Evolutionary conservation across 2,329 filamentous ascomycete genomes (phyloP).

Genomic region (Stachybotrys echinatus): DNA sequence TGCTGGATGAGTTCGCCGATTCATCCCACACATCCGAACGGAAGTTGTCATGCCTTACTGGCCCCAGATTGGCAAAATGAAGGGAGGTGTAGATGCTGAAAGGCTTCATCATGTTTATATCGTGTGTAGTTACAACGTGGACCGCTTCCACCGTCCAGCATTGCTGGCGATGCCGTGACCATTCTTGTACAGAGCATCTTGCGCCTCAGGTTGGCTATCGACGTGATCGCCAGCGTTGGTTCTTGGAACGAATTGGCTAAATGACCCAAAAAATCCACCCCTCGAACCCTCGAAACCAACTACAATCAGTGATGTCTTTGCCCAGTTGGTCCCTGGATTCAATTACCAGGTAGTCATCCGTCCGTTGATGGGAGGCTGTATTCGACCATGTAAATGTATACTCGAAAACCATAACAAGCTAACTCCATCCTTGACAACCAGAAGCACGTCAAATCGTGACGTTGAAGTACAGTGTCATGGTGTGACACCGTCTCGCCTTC

Average conservation of each 20-base stretch:
- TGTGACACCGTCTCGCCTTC: too few relatives aligned
- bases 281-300: too few relatives aligned
- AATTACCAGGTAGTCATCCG: slow-evolving; percentile 2
- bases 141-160: slow-evolving; percentile 8
- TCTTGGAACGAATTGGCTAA: background rate
- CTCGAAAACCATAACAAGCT: too few relatives aligned
- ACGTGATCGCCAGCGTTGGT: slow-evolving; percentile 11
- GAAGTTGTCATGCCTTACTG: slow-evolving; percentile 13
- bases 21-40: slow-evolving; percentile 34
- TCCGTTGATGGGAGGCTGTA: background rate
- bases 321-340: background rate
- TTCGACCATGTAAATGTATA: background rate
- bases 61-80: too few relatives aligned
- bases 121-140: slow-evolving; percentile 11
- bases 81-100: too few relatives aligned
- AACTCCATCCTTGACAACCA: slow-evolving; percentile 2
- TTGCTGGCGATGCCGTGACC: slow-evolving; percentile 11
- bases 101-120: slow-evolving; percentile 12
- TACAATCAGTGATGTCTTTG: background rate
- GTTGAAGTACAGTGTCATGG: too few relatives aligned
- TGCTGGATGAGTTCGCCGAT: slow-evolving; percentile 30
- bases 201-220: slow-evolving; percentile 10
- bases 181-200: slow-evolving; percentile 6
- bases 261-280: background rate
- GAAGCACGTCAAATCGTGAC: slow-evolving; percentile 12